phyloP scores from a whole-genome alignment of 129 eudicot genomes.

The Arctium lappa region DNA sequence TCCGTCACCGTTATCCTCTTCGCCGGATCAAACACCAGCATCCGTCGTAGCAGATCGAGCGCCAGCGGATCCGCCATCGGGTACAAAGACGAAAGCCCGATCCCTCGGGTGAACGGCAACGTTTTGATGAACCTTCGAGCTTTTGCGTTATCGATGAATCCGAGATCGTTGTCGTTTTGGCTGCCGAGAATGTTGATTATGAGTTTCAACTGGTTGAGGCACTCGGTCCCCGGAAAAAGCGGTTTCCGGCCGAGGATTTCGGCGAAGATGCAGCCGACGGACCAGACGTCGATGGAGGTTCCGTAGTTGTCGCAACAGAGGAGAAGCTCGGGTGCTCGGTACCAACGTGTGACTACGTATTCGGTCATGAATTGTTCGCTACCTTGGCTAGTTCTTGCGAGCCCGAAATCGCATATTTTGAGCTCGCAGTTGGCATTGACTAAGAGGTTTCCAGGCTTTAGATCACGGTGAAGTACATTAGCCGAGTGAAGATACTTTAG shows the following conservation, averaged over 20 bases:
- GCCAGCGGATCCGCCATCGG: constrained; percentile 76
- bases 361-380: constrained; percentile 80
- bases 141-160: constrained; percentile 57
- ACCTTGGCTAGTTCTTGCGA: constrained; percentile 71
- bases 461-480: constrained; percentile 78
- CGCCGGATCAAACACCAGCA: constrained; percentile 77
- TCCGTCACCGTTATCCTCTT: constrained; percentile 71
- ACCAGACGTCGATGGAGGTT: constrained; percentile 80
- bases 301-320: constrained; percentile 70
- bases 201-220: constrained; percentile 63
- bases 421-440: constrained; percentile 73
- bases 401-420: constrained; percentile 88
- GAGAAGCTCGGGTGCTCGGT: constrained; percentile 86
- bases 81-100: constrained; percentile 46
- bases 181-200: constrained; percentile 68
- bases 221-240: constrained; percentile 67
- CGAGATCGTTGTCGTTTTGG: constrained; percentile 56
- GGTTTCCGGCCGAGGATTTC: constrained; percentile 83
- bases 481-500: constrained; percentile 82
- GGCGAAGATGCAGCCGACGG: constrained; percentile 87
- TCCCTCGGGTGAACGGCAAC: constrained; percentile 48
- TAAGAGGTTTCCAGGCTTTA: constrained; percentile 79
- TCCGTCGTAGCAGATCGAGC: constrained; percentile 53
- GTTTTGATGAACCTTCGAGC: constrained; percentile 53
- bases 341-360: constrained; percentile 90